Conservation (phyloP, 2,329 filamentous ascomycete species). For the Fusarium oligoseptatum region DNA sequence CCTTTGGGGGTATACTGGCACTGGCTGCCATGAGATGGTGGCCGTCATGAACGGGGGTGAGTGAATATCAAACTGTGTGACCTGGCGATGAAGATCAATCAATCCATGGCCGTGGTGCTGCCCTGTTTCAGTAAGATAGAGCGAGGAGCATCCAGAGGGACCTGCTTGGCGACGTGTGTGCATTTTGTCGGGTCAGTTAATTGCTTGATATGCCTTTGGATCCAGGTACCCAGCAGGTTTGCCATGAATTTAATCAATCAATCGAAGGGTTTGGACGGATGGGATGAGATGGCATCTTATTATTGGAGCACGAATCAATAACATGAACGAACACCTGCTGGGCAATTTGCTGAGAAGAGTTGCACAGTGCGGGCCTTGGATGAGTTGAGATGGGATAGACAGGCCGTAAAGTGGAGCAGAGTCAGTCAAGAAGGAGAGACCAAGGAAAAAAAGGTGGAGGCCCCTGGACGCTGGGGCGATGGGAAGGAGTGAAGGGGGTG, state of each 20-base stretch:
- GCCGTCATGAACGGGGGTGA: slow-evolving; percentile 32
- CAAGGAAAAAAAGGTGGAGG: slow-evolving; percentile 15
- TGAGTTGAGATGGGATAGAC: neutral
- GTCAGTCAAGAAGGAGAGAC: neutral
- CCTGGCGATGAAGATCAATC: slow-evolving; percentile 38
- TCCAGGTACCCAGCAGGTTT: slow-evolving; percentile 10
- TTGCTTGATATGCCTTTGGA: slow-evolving; percentile 3
- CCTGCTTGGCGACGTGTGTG: neutral
- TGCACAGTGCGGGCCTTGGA: slow-evolving; percentile 32
- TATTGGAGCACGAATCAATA: slow-evolving; percentile 25
- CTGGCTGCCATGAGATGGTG: slow-evolving; percentile 33
- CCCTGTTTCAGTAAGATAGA: slow-evolving; percentile 38
- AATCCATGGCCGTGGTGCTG: slow-evolving; percentile 32
- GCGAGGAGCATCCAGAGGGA: slow-evolving; percentile 20
- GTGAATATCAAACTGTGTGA: slow-evolving; percentile 14
- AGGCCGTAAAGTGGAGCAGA: neutral
- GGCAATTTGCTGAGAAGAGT: slow-evolving; percentile 32
- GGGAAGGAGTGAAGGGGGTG: slow-evolving; percentile 8
- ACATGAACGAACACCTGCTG: slow-evolving; percentile 24
- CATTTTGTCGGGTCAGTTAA: slow-evolving; percentile 9
- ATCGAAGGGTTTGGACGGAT: slow-evolving; percentile 16
- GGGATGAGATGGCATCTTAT: slow-evolving; percentile 24
- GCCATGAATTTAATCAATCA: slow-evolving; percentile 31
- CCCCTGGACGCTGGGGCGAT: neutral
- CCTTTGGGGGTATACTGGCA: neutral